Base-by-base conservation (phyloP, 2,329 filamentous ascomycete species). In the Macrophomina phaseolina region DNA sequence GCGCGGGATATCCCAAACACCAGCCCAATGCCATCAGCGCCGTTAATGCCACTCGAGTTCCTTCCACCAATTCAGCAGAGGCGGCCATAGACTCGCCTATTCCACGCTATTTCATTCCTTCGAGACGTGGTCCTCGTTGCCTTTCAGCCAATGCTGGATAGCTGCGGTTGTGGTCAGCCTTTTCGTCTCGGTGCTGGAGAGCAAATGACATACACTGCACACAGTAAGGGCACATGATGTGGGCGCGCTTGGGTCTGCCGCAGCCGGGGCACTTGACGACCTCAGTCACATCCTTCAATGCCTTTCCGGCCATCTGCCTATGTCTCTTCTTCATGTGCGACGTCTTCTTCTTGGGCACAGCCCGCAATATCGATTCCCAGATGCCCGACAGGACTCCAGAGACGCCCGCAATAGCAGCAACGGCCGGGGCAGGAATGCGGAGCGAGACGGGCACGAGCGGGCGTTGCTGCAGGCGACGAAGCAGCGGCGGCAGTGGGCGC, bases 281-380 rank as follows among this genome's bases (percentile, higher is more conserved):
- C 64, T 88, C 87, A 70, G 91, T 95, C 67, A 97, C 89, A 77
- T 99, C 95, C 82, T 97, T 92, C 73, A 99, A 81, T 52, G 90
- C 94, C 82, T 99, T 99, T 75, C 95, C 95, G 30, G 94, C 94
- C 90, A 98, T 91, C 77, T 97, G 93, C 74, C 96, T 89, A 76
- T 93, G 90, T 73, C 95, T 87, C 85, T 93, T 97, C 84, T 95
- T 97, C 84, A 92, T 92, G 80, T 99, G 93, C 49, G 94, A 97
- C 40, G 93, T 96, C 87, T 98, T 99, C 84, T 97, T 98, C 86
- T 99, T 99, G 5, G 95, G 95, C 16, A 98, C 95, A 1, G 95
- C 95, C 71, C 90, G 90, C 71, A 99, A 85, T 53, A 99, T 87
- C 5, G 92, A 93, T 72, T 97, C 94, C 94, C 94, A 98, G 74